Percentiles rank a stretch among this genome's conserved stretches.
Conservation (phyloP, 768 basidiomycete species). For the Albatrellus ellisii region DNA sequence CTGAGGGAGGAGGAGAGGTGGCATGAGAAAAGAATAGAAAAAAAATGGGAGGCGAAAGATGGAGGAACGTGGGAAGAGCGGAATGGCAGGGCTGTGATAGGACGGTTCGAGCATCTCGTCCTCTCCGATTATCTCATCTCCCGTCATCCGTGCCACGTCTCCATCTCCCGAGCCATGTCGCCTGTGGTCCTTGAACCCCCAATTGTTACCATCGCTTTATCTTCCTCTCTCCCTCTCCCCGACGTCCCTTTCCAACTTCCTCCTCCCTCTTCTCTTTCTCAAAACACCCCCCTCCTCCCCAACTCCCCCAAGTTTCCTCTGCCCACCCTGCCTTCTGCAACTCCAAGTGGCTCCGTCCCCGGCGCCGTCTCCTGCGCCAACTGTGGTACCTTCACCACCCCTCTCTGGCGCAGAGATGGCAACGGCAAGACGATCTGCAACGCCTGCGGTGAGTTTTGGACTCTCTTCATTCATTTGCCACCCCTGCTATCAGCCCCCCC, state of each 20-base stretch:
- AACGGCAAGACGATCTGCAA: conserved; percentile 83
- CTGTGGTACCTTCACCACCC: conserved; percentile 67
- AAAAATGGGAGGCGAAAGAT: too few species aligned
- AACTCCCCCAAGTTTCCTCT: background rate
- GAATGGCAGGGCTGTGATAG: background rate
- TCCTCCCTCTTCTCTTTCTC: background rate
- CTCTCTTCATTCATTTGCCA: conserved; percentile 17
- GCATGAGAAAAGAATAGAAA: too few species aligned
- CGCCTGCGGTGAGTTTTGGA: conserved; percentile 63
- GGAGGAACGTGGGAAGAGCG: background rate
- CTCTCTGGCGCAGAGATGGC: conserved; percentile 73
- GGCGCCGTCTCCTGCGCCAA: conserved; percentile 38
- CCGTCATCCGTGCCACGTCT: background rate
- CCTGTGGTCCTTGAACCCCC: background rate
- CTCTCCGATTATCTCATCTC: background rate
- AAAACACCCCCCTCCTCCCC: background rate
- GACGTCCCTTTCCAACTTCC: background rate
- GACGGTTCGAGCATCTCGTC: too few species aligned
- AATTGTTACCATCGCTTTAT: background rate
- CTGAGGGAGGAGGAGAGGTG: too few species aligned
- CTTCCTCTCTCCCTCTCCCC: background rate
- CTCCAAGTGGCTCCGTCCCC: conserved; percentile 1
- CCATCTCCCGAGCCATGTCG: background rate
- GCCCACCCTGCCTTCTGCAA: background rate
- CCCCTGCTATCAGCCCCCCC: conserved; percentile 12